Percentiles rank a stretch among this genome's conserved stretches.
These are phyloP conservation scores for Zygotorulaspora florentina DNA, from an alignment of 805 yeast genomes.

Conservation along the genomic window DNA sequence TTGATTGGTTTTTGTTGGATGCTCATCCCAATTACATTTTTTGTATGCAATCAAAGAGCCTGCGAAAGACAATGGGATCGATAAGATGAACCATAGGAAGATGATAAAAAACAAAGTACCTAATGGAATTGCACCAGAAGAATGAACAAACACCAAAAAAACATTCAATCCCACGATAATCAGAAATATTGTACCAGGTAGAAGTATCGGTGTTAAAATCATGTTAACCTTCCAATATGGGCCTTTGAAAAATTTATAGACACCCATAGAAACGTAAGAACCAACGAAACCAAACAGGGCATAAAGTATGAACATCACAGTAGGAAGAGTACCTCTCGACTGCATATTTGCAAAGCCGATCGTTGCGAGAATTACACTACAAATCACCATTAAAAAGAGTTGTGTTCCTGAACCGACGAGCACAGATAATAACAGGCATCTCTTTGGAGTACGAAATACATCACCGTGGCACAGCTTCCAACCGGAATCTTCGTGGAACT, in stretches of 20 bases:
- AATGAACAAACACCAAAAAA: conserved; percentile 67
- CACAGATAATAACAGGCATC: conserved; percentile 68
- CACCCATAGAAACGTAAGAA: conserved; percentile 78
- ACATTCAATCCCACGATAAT: conserved; percentile 70
- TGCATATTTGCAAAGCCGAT: conserved; percentile 90
- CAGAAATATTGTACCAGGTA: conserved; percentile 73
- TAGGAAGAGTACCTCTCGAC: conserved; percentile 87
- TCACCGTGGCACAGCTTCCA: conserved; percentile 97
- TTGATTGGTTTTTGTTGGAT: conserved; percentile 88
- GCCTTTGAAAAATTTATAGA: conserved; percentile 89
- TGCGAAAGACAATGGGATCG: conserved; percentile 75
- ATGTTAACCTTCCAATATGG: conserved; percentile 85
- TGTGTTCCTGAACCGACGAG: conserved; percentile 88
- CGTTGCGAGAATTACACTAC: conserved; percentile 76
- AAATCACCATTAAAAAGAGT: conserved; percentile 66
- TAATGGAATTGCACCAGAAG: conserved; percentile 93
- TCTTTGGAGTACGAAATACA: conserved; percentile 79
- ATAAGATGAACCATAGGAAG: conserved; percentile 77
- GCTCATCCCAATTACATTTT: conserved; percentile 47
- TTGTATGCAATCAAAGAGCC: conserved; percentile 82
- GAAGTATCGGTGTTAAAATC: conserved; percentile 73
- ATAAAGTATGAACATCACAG: conserved; percentile 81
- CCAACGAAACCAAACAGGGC: conserved; percentile 79
- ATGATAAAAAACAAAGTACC: conserved; percentile 84
- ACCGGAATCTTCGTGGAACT: conserved; percentile 87